phyloP scores from a whole-genome alignment of 257 asterid species.

The Gentiana dahurica region DNA sequence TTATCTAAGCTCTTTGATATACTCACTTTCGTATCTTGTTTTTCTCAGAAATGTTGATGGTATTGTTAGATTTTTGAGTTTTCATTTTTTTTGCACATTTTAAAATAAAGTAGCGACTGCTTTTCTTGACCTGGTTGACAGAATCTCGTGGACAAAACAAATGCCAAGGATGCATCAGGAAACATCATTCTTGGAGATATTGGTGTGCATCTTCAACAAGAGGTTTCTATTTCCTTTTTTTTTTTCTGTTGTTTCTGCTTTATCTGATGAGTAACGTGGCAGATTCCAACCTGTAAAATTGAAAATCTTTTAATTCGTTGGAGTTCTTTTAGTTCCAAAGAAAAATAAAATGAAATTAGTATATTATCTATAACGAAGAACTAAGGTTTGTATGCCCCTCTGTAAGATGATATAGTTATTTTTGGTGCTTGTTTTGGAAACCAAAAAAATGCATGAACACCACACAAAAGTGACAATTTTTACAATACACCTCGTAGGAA shows the following conservation, averaged over 20 bases:
- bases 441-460: too few relatives aligned
- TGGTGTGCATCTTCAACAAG: slow-evolving; percentile 78
- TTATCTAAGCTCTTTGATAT: background rate
- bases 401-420: too few relatives aligned
- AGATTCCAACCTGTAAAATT: background rate
- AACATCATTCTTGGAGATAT: slow-evolving; percentile 74
- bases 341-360: too few relatives aligned
- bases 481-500: too few relatives aligned
- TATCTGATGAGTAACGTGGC: background rate
- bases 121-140: slow-evolving; percentile 19
- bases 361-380: too few relatives aligned
- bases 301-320: background rate
- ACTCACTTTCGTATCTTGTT: too few relatives aligned
- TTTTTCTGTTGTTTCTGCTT: slow-evolving; percentile 3
- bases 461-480: too few relatives aligned
- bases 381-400: too few relatives aligned
- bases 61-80: too few relatives aligned
- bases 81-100: background rate
- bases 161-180: slow-evolving; percentile 90
- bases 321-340: too few relatives aligned
- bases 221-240: slow-evolving; percentile 35
- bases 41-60: too few relatives aligned
- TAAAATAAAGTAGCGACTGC: background rate
- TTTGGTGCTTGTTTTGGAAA: too few relatives aligned
- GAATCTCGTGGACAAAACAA: slow-evolving; percentile 63